Conservation (phyloP, 2,329 filamentous ascomycete genomes). For the Paraphaeosphaeria minitans region DNA sequence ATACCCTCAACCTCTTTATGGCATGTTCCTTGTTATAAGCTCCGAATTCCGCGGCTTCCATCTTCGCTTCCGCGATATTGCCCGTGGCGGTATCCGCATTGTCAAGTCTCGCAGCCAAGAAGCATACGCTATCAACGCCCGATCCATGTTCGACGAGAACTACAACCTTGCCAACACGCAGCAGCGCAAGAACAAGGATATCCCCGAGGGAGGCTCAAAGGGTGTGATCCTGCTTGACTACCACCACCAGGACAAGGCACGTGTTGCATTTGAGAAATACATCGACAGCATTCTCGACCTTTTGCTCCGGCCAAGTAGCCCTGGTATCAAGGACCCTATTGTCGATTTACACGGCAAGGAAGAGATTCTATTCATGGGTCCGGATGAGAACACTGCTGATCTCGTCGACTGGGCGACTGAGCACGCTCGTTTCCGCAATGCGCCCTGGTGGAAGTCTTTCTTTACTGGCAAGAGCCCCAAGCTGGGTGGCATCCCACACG, state of each 20-base stretch:
- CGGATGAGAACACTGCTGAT: slow-evolving; percentile 97
- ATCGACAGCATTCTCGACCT: slow-evolving; percentile 98
- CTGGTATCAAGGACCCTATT: slow-evolving; percentile 98
- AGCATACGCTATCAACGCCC: slow-evolving; percentile 93
- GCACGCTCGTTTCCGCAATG: slow-evolving; percentile 83
- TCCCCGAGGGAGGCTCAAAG: slow-evolving; percentile 96
- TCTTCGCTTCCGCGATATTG: slow-evolving; percentile 94
- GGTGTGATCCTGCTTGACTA: slow-evolving; percentile 94
- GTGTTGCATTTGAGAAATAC: slow-evolving; percentile 97
- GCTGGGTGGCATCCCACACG: slow-evolving; percentile 95
- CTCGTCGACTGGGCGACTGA: slow-evolving; percentile 98
- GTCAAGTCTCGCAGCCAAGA: slow-evolving; percentile 98
- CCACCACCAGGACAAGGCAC: slow-evolving; percentile 90
- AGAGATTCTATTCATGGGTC: slow-evolving; percentile 98
- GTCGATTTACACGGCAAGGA: slow-evolving; percentile 94
- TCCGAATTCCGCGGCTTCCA: slow-evolving; percentile 98
- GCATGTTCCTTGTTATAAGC: slow-evolving; percentile 98
- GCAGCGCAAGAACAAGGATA: slow-evolving; percentile 99
- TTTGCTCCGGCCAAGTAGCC: slow-evolving; percentile 83
- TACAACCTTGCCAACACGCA: slow-evolving; percentile 98
- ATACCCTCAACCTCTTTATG: slow-evolving; percentile 91
- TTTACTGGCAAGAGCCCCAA: slow-evolving; percentile 98
- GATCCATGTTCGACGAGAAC: slow-evolving; percentile 97
- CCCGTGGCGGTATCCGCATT: slow-evolving; percentile 95
- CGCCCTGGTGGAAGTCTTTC: slow-evolving; percentile 99